Evolutionary conservation across 164 flowering plant genomes (phyloP).

Genomic region (Annona squamosa): DNA sequence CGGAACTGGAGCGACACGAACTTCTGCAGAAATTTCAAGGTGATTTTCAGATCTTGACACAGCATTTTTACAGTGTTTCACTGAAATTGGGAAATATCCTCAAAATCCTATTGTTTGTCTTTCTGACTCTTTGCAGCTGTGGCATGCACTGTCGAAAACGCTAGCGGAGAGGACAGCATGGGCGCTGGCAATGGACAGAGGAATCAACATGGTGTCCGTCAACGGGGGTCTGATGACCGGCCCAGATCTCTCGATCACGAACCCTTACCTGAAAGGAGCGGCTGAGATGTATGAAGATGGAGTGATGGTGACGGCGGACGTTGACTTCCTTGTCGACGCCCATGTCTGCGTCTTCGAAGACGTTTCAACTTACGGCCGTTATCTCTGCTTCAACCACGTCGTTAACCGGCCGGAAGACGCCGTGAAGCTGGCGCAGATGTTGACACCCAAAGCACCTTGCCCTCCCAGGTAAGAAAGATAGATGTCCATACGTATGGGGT

Average conservation of each 20-base stretch:
- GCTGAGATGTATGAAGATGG: slow-evolving; percentile 86
- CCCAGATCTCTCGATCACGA: slow-evolving; percentile 34
- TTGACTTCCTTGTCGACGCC: slow-evolving; percentile 57
- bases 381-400: slow-evolving; percentile 61
- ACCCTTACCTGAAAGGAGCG: slow-evolving; percentile 68
- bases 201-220: slow-evolving; percentile 58
- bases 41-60: slow-evolving; percentile 8
- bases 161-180: slow-evolving; percentile 75
- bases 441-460: slow-evolving; percentile 17
- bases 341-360: slow-evolving; percentile 63
- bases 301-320: slow-evolving; percentile 56
- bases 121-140: slow-evolving; percentile 32
- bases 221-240: slow-evolving; percentile 52
- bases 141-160: slow-evolving; percentile 81
- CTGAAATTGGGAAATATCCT: no score
- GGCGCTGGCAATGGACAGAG: slow-evolving; percentile 87
- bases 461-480: slow-evolving; percentile 1
- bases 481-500: no score
- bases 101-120: no score
- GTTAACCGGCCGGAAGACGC: slow-evolving; percentile 41
- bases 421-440: slow-evolving; percentile 30
- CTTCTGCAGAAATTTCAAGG: slow-evolving; percentile 64
- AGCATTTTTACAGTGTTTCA: no score
- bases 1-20: slow-evolving; percentile 61
- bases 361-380: slow-evolving; percentile 61